Evolutionary conservation across 371 early-diverging fungal genomes (phyloP), one percentile per base, ranked within the genome.

Genomic region (Capillidium heterosporum): DNA sequence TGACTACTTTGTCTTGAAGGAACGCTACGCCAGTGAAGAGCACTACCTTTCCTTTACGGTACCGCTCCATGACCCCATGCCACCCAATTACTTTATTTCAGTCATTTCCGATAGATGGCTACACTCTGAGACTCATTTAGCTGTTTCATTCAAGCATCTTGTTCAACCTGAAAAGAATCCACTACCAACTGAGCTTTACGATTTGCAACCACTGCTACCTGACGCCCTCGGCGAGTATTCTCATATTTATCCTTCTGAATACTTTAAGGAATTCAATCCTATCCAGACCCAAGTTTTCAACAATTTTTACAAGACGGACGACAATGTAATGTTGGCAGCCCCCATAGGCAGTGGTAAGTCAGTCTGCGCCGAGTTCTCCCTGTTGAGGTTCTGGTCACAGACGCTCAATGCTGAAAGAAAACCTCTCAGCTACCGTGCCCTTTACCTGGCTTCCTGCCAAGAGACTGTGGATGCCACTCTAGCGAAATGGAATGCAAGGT

Each of bases 291-390:
- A 91, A 66, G 84, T 87, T 1, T 96, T 95, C 74, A 79, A 94
- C 62, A 67, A 91, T 1, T 71, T 96, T 35, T 98, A 94, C 70
- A 77, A 79, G 8, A 75, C 82, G 7, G 89, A 94, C 59, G 89
- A 91, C 32, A 98, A 92, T 63, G 78, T 84, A 2, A 84, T 99
- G 51, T 72, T 99, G 48, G 94, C 90, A 46, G 96, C 99, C 1
- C 91, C 99, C 21, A 84, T 96, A 15, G 98, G 99, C 19, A 77
- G 84, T 43, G 99, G 99, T 43, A 98, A 99, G 75, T 95, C 98
- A 1, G 78, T 95, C 23, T 85, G 89, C 55, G 99, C 94, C 28
- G 95, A 96, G 68, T 85, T 96, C 68, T 95, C 97, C 2, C 67
- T 98, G 60, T 65, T 92, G 60, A 82, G 88, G 13, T 69, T 92